These are phyloP conservation scores for Porpolomopsis calyptriformis DNA, from an alignment of 768 basidiomycete species.

Conservation along the genomic window DNA sequence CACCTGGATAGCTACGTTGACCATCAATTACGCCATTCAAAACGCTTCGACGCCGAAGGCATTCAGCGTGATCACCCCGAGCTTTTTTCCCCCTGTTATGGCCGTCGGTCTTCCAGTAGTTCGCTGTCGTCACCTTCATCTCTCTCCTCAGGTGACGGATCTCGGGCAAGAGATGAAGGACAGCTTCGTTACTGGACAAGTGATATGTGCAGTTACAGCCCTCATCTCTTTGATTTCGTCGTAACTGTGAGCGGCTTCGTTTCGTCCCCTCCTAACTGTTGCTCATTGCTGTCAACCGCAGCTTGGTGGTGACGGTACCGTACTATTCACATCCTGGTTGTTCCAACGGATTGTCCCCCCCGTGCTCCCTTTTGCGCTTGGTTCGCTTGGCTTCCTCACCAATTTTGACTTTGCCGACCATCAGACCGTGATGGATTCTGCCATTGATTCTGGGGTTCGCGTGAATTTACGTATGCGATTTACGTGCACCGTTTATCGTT, in stretches of 20 bases:
- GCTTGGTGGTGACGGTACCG: constrained; percentile 98
- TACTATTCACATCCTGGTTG: constrained; percentile 97
- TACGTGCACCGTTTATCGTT: constrained; percentile 96
- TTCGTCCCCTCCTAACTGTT: background rate
- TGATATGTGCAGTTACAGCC: constrained; percentile 84
- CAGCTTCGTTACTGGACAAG: constrained; percentile 97
- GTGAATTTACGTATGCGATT: constrained; percentile 99
- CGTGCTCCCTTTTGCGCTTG: constrained; percentile 92
- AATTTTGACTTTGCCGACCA: constrained; percentile 92
- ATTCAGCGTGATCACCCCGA: constrained; percentile 81
- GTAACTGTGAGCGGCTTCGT: constrained; percentile 60
- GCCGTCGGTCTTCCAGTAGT: constrained; percentile 61
- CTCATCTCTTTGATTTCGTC: constrained; percentile 96
- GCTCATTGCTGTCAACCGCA: constrained; percentile 23
- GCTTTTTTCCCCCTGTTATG: constrained; percentile 70
- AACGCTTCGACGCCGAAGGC: constrained; percentile 88
- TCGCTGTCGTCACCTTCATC: constrained; percentile 51
- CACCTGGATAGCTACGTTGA: constrained; percentile 98
- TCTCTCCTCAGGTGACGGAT: constrained; percentile 34
- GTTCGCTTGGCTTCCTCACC: constrained; percentile 94
- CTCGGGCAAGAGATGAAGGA: constrained; percentile 52
- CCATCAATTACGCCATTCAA: constrained; percentile 75
- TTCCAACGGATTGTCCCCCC: constrained; percentile 99
- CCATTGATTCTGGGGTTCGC: constrained; percentile 85
- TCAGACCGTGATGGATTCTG: constrained; percentile 74